Conservation (phyloP, 352 stramenopile genomes). For the Thalassiosira mediterranea region DNA sequence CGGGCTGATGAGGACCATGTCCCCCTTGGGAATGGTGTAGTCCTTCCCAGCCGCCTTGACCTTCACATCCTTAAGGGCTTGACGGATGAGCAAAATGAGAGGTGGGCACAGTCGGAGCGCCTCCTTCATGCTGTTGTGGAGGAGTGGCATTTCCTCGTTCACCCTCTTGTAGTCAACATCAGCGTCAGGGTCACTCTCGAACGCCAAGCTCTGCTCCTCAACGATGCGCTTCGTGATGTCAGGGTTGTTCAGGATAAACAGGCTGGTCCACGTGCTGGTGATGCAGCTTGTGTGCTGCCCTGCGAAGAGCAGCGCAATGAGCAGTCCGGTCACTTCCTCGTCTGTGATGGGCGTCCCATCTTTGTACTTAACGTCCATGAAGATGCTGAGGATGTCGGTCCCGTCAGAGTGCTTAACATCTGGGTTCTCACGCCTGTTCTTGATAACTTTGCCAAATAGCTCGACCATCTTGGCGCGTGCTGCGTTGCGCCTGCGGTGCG, state of each 20-base stretch:
- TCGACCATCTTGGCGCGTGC: constrained; percentile 88
- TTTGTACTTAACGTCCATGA: constrained; percentile 94
- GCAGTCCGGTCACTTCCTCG: constrained; percentile 89
- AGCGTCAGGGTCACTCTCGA: constrained; percentile 42
- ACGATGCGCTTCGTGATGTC: constrained; percentile 81
- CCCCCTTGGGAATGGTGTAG: constrained; percentile 89
- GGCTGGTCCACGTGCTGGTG: constrained; percentile 89
- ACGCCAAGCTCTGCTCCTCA: constrained; percentile 77
- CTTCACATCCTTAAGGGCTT: constrained; percentile 86
- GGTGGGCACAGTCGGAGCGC: constrained; percentile 89
- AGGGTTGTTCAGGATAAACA: constrained; percentile 86
- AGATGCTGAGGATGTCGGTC: constrained; percentile 91
- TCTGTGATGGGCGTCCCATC: constrained; percentile 87
- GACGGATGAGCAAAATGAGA: constrained; percentile 91
- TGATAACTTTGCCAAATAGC: constrained; percentile 90
- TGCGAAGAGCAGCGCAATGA: constrained; percentile 92
- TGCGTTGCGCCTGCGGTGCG: constrained; percentile 83
- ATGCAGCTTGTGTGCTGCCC: constrained; percentile 93
- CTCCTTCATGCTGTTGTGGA: constrained; percentile 91
- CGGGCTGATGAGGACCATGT: constrained; percentile 89
- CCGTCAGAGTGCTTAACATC: constrained; percentile 72
- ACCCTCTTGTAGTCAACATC: constrained; percentile 83
- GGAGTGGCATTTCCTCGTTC: constrained; percentile 85
- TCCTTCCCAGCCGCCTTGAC: constrained; percentile 69
- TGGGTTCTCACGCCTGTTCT: constrained; percentile 76